Evolutionary conservation across 1,284 basidiomycete species (phyloP).

Genomic region (Athelia sp.): DNA sequence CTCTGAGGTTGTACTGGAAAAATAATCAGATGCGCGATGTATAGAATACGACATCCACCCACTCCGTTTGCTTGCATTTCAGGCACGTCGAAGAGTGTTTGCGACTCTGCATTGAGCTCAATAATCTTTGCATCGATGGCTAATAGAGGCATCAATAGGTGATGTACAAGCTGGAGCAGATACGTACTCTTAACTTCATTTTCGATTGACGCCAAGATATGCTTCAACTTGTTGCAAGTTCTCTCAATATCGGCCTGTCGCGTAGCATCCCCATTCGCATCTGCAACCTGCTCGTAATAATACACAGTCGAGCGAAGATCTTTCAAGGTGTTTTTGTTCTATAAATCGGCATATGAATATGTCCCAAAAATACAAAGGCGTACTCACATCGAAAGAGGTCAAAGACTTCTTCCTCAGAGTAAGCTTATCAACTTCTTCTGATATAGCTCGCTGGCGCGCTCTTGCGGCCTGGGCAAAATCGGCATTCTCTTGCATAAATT

Average conservation of each 20-base stretch:
- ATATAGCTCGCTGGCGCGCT: slow-evolving; percentile 37
- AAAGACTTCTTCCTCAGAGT: slow-evolving; percentile 40
- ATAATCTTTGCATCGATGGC: slow-evolving; percentile 48
- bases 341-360: slow-evolving; percentile 3
- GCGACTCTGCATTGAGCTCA: slow-evolving; percentile 36
- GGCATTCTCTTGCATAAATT: slow-evolving; percentile 57
- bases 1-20: slow-evolving; percentile 68
- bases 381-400: slow-evolving; percentile 49
- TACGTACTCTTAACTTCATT: slow-evolving; percentile 48
- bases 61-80: slow-evolving; percentile 59
- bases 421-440: slow-evolving; percentile 42
- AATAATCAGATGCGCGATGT: not conserved
- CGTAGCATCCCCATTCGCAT: slow-evolving; percentile 37
- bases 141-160: slow-evolving; percentile 17
- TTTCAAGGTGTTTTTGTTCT: slow-evolving; percentile 59
- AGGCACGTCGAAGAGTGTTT: slow-evolving; percentile 48
- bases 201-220: slow-evolving; percentile 46
- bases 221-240: slow-evolving; percentile 44
- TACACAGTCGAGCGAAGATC: slow-evolving; percentile 55
- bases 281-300: slow-evolving; percentile 66
- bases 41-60: slow-evolving; percentile 15
- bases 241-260: slow-evolving; percentile 39
- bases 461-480: slow-evolving; percentile 45
- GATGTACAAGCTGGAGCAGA: not conserved
- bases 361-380: not conserved